phyloP scores from a whole-genome alignment of 2,329 filamentous ascomycete genomes.

The Clonostachys chloroleuca region DNA sequence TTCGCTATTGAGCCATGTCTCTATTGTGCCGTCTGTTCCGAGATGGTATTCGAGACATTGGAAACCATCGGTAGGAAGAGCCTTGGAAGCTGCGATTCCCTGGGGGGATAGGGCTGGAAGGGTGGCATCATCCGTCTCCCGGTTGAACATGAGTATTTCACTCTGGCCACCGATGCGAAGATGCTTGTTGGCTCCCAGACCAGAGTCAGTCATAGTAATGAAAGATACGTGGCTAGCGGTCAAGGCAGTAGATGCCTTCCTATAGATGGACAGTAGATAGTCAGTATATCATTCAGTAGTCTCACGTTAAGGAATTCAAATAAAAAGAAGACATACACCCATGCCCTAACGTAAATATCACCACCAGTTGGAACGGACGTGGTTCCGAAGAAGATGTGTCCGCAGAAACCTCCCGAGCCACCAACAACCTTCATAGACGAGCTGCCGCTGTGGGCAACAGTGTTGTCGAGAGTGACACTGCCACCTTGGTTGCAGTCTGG shows the following conservation, averaged over 20 bases:
- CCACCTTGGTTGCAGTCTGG: constrained; percentile 57
- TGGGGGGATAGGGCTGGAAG: constrained; percentile 56
- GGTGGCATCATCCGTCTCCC: constrained; percentile 57
- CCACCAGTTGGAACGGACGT: constrained; percentile 47
- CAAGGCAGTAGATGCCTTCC: constrained; percentile 50
- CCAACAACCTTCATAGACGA: constrained; percentile 51
- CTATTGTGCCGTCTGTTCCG: constrained; percentile 50
- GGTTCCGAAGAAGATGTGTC: constrained; percentile 59
- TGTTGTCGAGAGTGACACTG: constrained; percentile 49
- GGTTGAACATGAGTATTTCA: constrained; percentile 61
- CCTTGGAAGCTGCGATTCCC: constrained; percentile 48
- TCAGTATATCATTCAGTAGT: too few relatives aligned
- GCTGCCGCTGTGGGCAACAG: constrained; percentile 50
- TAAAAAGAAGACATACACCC: constrained; percentile 35
- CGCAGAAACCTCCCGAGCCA: constrained; percentile 49
- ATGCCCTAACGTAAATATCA: constrained; percentile 52
- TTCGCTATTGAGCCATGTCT: constrained; percentile 55
- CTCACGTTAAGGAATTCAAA: too few relatives aligned
- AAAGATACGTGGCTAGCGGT: constrained; percentile 56
- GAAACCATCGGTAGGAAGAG: constrained; percentile 46
- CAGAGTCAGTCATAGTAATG: constrained; percentile 59
- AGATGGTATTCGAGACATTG: constrained; percentile 60
- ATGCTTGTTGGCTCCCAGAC: constrained; percentile 51
- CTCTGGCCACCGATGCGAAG: constrained; percentile 58
- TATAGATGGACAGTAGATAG: constrained; percentile 17